Evolutionary conservation across 495 filamentous ascomycete genomes (phyloP), one percentile per base, ranked within the genome.

Genomic region (Chaetomium cochliodes): DNA sequence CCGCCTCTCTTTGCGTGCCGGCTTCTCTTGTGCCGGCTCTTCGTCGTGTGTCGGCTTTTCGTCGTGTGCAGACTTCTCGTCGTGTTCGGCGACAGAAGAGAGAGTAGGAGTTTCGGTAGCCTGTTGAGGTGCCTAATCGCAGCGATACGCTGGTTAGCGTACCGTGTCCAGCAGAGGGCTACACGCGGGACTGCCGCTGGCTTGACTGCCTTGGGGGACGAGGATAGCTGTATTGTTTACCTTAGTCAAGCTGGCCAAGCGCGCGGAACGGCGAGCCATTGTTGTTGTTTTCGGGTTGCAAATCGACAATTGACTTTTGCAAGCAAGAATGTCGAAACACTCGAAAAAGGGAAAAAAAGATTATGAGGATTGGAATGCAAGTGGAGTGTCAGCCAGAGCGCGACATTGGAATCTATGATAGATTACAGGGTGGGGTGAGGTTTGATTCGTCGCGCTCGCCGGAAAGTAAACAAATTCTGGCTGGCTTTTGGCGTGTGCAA

Each of bases 261-360:
- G 80, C 72, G 79, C 79, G 62, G 80, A 82, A 73, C 80, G 80
- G 64, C 78, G 78, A 28, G 71, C 69, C 79, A 80, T 81, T 53
- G 33, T 58, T 74, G 65, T 66, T 56, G 51, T 37, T 44, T 22
- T 33, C 28, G 41, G 22, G 15, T 11, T 5, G 54, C 56, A 18
- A 46, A 20, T 22, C 25, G 33, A 47, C 7, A 2, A 42, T 18
- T 28, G 12, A 44, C 3, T 18, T 33, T 22, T 49, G 42, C 37
- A 57, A 64, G 64, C 18, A 18, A 26, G 11, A 22, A 58, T 25
- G 22, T 16, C 0, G 20, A 54, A 33, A 1, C 2, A 28, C 20
- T 42, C 37, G 5, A 30, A 39, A 16, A 18, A 7, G 16, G 13
- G 58, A 44, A 62, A 37, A 62, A 37, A 33, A 11, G 8, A 4